Evolutionary conservation across 805 yeast genomes (phyloP).

Genomic region (Metschnikowia borealis): DNA sequence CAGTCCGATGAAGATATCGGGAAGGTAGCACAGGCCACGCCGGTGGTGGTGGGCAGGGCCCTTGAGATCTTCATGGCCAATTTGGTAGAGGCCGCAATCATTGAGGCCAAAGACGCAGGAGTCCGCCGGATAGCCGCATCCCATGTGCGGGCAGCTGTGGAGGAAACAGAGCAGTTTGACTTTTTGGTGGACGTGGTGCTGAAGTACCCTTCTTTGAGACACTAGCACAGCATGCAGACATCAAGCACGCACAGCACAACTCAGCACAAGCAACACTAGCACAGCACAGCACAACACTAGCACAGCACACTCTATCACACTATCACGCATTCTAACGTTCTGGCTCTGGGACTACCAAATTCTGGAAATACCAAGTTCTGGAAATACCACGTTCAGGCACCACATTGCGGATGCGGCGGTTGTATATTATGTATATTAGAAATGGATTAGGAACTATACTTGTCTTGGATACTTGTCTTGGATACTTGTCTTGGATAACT

Average conservation of each 20-base stretch:
- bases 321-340: too few relatives aligned
- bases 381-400: too few relatives aligned
- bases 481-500: too few relatives aligned
- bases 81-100: conserved; percentile 77
- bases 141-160: conserved; percentile 79
- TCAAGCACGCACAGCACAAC: too few relatives aligned
- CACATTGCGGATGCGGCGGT: not conserved
- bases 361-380: too few relatives aligned
- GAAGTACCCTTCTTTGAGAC: conserved; percentile 49
- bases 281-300: too few relatives aligned
- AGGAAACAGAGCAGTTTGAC: conserved; percentile 86
- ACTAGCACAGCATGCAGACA: conserved; percentile 2
- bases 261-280: too few relatives aligned
- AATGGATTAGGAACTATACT: conserved; percentile 1
- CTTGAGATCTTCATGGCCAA: conserved; percentile 88
- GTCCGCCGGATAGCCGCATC: conserved; percentile 78
- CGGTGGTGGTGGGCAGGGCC: conserved; percentile 95
- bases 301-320: too few relatives aligned
- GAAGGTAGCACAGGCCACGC: conserved; percentile 97
- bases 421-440: conserved; percentile 19
- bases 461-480: too few relatives aligned
- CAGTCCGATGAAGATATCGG: conserved; percentile 98
- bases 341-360: too few relatives aligned
- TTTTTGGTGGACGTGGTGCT: conserved; percentile 75
- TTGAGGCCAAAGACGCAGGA: conserved; percentile 70